A percentile compares a stretch with the other conserved stretches of the same genome.
phyloP scores from a whole-genome alignment of 768 basidiomycete species.

The Boletus reticuloceps region DNA sequence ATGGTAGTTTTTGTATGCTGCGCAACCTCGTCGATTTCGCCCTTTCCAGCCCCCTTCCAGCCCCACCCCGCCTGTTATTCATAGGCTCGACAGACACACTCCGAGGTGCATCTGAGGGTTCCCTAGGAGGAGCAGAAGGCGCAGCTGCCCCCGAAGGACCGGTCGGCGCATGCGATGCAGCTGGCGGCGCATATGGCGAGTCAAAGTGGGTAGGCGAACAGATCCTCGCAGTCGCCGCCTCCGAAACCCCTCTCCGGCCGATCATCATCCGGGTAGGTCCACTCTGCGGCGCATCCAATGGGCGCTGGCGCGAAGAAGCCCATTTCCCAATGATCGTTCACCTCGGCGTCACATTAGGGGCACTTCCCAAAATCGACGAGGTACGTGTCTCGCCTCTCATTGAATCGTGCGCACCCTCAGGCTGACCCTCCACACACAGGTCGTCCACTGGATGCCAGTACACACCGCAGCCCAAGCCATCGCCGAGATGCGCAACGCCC shows the following conservation, averaged over 20 bases:
- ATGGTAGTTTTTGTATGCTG: slow-evolving; percentile 10
- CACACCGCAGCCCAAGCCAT: slow-evolving; percentile 14
- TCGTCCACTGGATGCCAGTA: slow-evolving; percentile 1
- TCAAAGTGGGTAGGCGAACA: slow-evolving; percentile 26
- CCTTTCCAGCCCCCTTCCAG: slow-evolving; percentile 26
- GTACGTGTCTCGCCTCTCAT: slow-evolving; percentile 3
- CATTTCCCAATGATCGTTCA: slow-evolving; percentile 37
- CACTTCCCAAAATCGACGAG: slow-evolving; percentile 21
- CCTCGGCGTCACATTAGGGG: slow-evolving; percentile 13
- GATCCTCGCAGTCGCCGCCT: slow-evolving; percentile 19
- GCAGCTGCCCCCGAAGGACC: neutral
- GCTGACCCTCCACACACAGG: neutral
- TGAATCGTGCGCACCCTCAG: no score
- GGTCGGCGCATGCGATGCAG: slow-evolving; percentile 7
- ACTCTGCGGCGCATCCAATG: slow-evolving; percentile 34
- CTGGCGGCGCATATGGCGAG: slow-evolving; percentile 9
- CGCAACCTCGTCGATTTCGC: slow-evolving; percentile 38
- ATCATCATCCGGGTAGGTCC: slow-evolving; percentile 38
- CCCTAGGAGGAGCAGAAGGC: neutral
- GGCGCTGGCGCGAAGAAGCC: slow-evolving; percentile 38
- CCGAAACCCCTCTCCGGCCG: slow-evolving; percentile 18
- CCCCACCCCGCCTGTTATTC: slow-evolving; percentile 32
- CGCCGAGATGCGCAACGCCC: slow-evolving; percentile 13
- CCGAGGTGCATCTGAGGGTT: neutral
- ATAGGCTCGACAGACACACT: slow-evolving; percentile 27